These are phyloP conservation scores for Fusarium staphyleae DNA, from an alignment of 2,329 filamentous ascomycete genomes.

Conservation along the genomic window DNA sequence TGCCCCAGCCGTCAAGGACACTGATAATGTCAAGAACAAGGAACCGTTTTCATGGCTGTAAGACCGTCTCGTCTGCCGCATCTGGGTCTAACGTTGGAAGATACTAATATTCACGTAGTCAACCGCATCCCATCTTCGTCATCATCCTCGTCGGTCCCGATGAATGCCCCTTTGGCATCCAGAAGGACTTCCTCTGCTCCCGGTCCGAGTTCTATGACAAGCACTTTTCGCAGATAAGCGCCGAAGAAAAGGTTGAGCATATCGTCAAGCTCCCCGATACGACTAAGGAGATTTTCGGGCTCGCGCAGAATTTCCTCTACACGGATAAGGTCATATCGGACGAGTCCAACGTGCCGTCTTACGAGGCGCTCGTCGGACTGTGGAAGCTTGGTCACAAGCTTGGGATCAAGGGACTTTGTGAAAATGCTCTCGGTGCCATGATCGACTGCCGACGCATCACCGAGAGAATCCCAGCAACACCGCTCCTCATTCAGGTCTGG, in stretches of 20 bases:
- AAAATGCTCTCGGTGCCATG: constrained; percentile 65
- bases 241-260: constrained; percentile 54
- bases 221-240: constrained; percentile 50
- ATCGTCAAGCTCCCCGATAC: constrained; percentile 59
- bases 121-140: constrained; percentile 63
- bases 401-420: constrained; percentile 62
- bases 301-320: constrained; percentile 62
- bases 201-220: constrained; percentile 58
- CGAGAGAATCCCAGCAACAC: constrained; percentile 63
- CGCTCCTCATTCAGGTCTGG: constrained; percentile 67
- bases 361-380: constrained; percentile 61
- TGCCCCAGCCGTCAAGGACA: constrained; percentile 9
- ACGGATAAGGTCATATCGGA: constrained; percentile 57
- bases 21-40: constrained; percentile 21
- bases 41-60: constrained; percentile 51
- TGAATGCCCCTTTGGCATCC: constrained; percentile 62
- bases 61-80: not conserved
- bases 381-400: constrained; percentile 65
- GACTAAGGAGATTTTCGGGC: constrained; percentile 59
- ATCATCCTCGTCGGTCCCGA: constrained; percentile 61
- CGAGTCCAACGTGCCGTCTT: constrained; percentile 54
- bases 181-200: constrained; percentile 64
- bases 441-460: constrained; percentile 60
- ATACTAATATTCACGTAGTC: constrained; percentile 45
- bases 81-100: not conserved